Evolutionary conservation across 352 stramenopile genomes (phyloP).

Genomic region (Phytophthora meadii): DNA sequence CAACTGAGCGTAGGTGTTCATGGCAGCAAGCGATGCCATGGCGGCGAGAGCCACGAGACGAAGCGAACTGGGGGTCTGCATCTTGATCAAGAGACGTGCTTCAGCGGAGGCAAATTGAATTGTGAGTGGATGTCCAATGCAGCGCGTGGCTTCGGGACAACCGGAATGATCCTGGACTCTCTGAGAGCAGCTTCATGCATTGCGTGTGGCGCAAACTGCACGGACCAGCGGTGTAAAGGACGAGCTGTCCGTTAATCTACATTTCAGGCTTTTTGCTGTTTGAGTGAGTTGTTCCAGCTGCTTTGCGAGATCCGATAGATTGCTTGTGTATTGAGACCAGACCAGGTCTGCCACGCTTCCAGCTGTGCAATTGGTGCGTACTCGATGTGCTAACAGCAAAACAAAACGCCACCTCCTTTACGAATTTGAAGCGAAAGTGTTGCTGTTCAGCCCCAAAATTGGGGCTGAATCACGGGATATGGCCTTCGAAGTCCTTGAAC

Average conservation of each 20-base stretch:
- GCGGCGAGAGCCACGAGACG: slow-evolving; percentile 26
- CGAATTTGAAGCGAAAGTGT: slow-evolving; percentile 5
- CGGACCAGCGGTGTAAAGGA: slow-evolving; percentile 33
- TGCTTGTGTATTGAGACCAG: slow-evolving; percentile 21
- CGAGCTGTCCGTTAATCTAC: slow-evolving; percentile 11
- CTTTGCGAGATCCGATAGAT: slow-evolving; percentile 19
- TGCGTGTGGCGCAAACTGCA: slow-evolving; percentile 25
- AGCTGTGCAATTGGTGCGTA: slow-evolving; percentile 12
- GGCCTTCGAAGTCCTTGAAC: background rate
- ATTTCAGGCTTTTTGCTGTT: slow-evolving; percentile 25
- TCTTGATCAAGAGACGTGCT: slow-evolving; percentile 23
- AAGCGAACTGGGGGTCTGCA: slow-evolving; percentile 33
- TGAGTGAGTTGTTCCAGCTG: slow-evolving; percentile 18
- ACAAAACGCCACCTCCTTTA: slow-evolving; percentile 24
- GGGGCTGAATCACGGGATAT: slow-evolving; percentile 2
- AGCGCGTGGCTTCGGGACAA: slow-evolving; percentile 22
- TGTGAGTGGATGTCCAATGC: slow-evolving; percentile 14
- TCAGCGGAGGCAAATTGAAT: slow-evolving; percentile 36
- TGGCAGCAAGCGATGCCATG: slow-evolving; percentile 12
- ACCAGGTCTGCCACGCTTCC: slow-evolving; percentile 21
- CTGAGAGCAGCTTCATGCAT: slow-evolving; percentile 13
- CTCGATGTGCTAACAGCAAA: slow-evolving; percentile 36
- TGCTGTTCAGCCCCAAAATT: background rate
- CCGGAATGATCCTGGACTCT: slow-evolving; percentile 9
- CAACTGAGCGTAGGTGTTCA: slow-evolving; percentile 38